phyloP scores from a whole-genome alignment of 1,284 basidiomycete species.

The Boletus holoroseus region DNA sequence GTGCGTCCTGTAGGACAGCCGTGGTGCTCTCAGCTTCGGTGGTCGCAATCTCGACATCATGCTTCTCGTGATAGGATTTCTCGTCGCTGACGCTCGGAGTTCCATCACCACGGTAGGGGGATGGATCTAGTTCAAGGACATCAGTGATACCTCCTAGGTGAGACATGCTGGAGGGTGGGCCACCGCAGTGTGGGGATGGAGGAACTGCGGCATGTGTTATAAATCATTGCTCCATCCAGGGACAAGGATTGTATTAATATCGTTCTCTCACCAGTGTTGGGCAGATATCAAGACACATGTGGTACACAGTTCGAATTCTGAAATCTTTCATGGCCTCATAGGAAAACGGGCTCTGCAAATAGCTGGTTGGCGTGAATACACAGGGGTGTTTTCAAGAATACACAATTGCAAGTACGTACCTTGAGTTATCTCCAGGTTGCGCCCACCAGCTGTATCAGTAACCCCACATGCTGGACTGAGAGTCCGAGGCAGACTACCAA shows the following conservation, averaged over 20 bases:
- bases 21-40: constrained; percentile 21
- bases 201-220: not conserved
- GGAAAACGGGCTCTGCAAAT: not conserved
- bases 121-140: not conserved
- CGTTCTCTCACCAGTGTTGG: not conserved
- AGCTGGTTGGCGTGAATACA: too few relatives aligned
- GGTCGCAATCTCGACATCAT: constrained; percentile 33
- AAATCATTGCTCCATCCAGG: not conserved
- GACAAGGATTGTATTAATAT: not conserved
- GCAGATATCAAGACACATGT: not conserved
- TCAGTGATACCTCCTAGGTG: constrained; percentile 6
- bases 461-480: not conserved
- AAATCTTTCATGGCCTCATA: not conserved
- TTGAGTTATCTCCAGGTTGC: too few relatives aligned
- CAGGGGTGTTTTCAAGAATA: not conserved
- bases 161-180: constrained; percentile 13
- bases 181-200: not conserved
- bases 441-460: not conserved
- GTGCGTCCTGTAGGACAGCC: constrained; percentile 37
- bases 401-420: not conserved
- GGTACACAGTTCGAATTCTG: not conserved
- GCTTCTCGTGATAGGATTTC: constrained; percentile 30
- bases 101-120: not conserved
- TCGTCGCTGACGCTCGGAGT: constrained; percentile 27
- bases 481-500: not conserved